phyloP scores from a whole-genome alignment of 768 basidiomycete species.

The Stropharia rugosoannulata region DNA sequence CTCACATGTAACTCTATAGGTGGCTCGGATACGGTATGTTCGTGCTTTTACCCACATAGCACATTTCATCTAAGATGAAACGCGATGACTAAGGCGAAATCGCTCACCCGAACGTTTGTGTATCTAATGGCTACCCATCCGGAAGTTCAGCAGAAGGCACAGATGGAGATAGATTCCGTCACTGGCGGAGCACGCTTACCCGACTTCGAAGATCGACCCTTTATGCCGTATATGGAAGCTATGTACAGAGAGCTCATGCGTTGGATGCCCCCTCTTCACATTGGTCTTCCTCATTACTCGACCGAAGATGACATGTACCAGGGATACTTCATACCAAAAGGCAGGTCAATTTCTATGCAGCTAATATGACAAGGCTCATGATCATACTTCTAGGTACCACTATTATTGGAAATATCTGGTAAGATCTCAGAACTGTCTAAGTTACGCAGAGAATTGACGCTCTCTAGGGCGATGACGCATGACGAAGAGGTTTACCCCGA shows the following conservation, averaged over 20 bases:
- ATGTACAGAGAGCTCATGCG: slow-evolving; percentile 18
- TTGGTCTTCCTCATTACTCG: slow-evolving; percentile 10
- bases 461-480: slow-evolving; percentile 19
- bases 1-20: not conserved
- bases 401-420: slow-evolving; percentile 11
- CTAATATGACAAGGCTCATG: not conserved
- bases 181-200: slow-evolving; percentile 29
- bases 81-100: not conserved
- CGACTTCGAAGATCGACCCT: slow-evolving; percentile 19
- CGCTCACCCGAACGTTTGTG: slow-evolving; percentile 16
- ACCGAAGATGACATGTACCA: slow-evolving; percentile 12
- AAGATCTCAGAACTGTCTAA: not conserved
- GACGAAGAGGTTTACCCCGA: slow-evolving; percentile 19
- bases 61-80: not conserved
- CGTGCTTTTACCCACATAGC: not conserved
- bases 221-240: slow-evolving; percentile 25
- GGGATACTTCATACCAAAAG: slow-evolving; percentile 16
- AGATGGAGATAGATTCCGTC: slow-evolving; percentile 30
- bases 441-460: not conserved
- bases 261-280: slow-evolving; percentile 7
- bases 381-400: slow-evolving; percentile 1
- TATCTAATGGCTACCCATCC: slow-evolving; percentile 29
- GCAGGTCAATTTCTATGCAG: not conserved
- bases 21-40: slow-evolving; percentile 3
- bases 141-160: slow-evolving; percentile 31